phyloP scores from a whole-genome alignment of 345 rosid species.

The Gossypium mustelinum region DNA sequence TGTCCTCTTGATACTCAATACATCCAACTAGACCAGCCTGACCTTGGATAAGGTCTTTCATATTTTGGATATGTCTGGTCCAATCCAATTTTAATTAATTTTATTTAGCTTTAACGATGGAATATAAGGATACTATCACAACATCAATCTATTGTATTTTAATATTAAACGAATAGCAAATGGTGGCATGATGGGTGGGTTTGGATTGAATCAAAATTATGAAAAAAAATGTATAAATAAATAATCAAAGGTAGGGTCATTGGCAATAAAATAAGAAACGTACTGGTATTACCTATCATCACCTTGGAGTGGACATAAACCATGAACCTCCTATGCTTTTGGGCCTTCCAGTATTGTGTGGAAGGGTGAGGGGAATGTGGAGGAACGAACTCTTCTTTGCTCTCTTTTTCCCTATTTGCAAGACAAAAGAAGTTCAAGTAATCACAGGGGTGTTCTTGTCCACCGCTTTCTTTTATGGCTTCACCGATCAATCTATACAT shows the following conservation, averaged over 20 bases:
- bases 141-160: too few relatives aligned
- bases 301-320: slow-evolving; percentile 90
- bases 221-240: too few relatives aligned
- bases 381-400: slow-evolving; percentile 47
- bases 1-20: too few relatives aligned
- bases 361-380: slow-evolving; percentile 47
- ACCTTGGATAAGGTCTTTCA: too few relatives aligned
- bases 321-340: slow-evolving; percentile 79
- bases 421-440: slow-evolving; percentile 85
- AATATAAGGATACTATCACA: too few relatives aligned
- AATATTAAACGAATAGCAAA: too few relatives aligned
- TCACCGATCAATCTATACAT: slow-evolving; percentile 73
- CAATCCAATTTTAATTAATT: too few relatives aligned
- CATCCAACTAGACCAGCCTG: too few relatives aligned
- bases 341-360: slow-evolving; percentile 78
- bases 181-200: too few relatives aligned
- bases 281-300: slow-evolving; percentile 64
- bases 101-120: too few relatives aligned
- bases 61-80: too few relatives aligned
- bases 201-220: too few relatives aligned
- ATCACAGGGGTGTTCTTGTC: slow-evolving; percentile 59
- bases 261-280: not conserved
- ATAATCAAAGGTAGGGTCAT: not conserved
- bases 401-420: slow-evolving; percentile 75
- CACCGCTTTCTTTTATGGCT: slow-evolving; percentile 51